Conservation (phyloP, 2,329 filamentous ascomycete genomes). For the Dactylellina cionopaga region DNA sequence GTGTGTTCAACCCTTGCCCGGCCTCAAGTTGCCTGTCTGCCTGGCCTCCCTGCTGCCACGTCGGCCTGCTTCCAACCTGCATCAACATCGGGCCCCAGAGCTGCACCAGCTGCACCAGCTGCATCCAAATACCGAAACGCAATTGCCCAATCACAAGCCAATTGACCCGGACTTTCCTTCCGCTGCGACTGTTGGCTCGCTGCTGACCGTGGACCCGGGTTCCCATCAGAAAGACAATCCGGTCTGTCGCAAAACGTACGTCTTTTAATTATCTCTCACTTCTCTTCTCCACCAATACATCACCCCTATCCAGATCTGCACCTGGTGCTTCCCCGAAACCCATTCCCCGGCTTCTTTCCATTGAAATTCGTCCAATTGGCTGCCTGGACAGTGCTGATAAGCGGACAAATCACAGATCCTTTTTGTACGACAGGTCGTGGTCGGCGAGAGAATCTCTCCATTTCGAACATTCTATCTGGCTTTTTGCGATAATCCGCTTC, state of each 20-base stretch:
- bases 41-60: constrained; percentile 34
- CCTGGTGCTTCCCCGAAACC: constrained; percentile 32
- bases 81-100: constrained; percentile 17
- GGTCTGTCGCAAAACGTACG: background rate
- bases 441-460: constrained; percentile 37
- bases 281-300: constrained; percentile 24
- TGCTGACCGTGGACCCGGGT: constrained; percentile 35
- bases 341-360: constrained; percentile 8
- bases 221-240: too few species aligned
- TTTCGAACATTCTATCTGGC: constrained; percentile 28
- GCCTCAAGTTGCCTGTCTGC: constrained; percentile 4
- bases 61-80: constrained; percentile 45
- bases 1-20: constrained; percentile 9
- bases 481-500: constrained; percentile 1
- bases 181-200: background rate
- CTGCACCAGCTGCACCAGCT: too few species aligned
- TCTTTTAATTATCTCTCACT: background rate
- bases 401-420: constrained; percentile 49
- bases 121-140: constrained; percentile 1
- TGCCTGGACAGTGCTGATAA: constrained; percentile 29
- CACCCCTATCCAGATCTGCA: constrained; percentile 31
- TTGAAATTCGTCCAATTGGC: constrained; percentile 38
- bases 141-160: constrained; percentile 21
- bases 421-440: constrained; percentile 30
- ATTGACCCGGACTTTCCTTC: constrained; percentile 35